Percentiles rank a stretch among this genome's conserved stretches.
Conservation (phyloP, 1,284 basidiomycete species). For the Marasmius fiardii region DNA sequence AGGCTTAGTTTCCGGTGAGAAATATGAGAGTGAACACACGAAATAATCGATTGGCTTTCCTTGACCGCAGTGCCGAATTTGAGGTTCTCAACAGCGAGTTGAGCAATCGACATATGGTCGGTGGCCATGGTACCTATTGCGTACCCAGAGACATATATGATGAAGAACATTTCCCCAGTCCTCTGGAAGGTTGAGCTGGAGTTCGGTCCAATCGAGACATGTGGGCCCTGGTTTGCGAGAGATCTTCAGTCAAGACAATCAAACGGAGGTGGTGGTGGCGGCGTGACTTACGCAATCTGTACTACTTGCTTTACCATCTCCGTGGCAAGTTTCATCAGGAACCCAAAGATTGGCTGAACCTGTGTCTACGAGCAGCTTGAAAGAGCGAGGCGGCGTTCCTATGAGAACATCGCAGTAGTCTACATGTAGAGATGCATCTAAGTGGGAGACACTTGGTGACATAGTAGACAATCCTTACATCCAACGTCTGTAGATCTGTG, state of each 20-base stretch:
- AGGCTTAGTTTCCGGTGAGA: background rate
- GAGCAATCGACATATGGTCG: conserved; percentile 65
- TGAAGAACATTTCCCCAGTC: conserved; percentile 49
- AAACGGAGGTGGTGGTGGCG: background rate
- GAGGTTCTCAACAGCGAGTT: conserved; percentile 53
- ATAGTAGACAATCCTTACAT: conserved; percentile 7
- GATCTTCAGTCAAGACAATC: background rate
- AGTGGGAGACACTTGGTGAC: background rate
- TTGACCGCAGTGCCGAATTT: conserved; percentile 63
- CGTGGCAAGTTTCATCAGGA: conserved; percentile 39
- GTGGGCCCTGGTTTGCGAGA: conserved; percentile 37
- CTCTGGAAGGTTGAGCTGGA: conserved; percentile 60
- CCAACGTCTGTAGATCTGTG: conserved; percentile 27
- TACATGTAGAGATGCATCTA: background rate
- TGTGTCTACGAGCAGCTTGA: conserved; percentile 66
- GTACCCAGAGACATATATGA: conserved; percentile 71
- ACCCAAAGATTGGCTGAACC: conserved; percentile 74
- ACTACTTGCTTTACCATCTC: conserved; percentile 23
- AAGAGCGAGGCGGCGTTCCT: conserved; percentile 55
- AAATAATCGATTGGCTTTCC: conserved; percentile 57
- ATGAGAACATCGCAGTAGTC: conserved; percentile 57
- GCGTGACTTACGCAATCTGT: conserved; percentile 26
- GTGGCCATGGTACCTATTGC: conserved; percentile 61
- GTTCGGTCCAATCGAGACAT: conserved; percentile 56
- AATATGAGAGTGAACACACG: conserved; percentile 17